Conservation (phyloP, 495 filamentous ascomycete species). For the Trypethelium eluteriae region DNA sequence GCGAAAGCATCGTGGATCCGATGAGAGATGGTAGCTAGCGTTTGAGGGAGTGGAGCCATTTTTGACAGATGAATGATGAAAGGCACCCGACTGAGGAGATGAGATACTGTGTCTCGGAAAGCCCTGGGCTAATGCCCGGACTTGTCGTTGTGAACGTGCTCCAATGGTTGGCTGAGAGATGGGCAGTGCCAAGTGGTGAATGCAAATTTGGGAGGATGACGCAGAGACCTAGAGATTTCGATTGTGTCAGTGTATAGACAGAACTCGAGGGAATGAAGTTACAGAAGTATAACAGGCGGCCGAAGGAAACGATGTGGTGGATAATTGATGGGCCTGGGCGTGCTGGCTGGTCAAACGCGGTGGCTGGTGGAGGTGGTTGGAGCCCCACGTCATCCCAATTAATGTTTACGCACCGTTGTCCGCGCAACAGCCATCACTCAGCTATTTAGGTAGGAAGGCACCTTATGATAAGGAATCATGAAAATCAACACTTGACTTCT, state of each 20-base stretch:
- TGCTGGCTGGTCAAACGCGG: background rate
- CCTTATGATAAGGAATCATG: background rate
- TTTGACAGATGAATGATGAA: background rate
- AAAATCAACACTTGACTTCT: background rate
- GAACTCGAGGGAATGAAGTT: background rate
- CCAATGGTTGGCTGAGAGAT: background rate
- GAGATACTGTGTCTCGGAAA: background rate
- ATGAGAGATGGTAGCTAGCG: slow-evolving; percentile 19
- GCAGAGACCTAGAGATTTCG: background rate
- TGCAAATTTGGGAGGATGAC: background rate
- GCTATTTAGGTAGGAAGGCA: background rate
- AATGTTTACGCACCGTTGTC: slow-evolving; percentile 10
- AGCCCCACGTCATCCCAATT: background rate
- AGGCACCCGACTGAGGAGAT: background rate
- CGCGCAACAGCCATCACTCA: background rate
- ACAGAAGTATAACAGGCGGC: background rate
- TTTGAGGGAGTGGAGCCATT: slow-evolving; percentile 21
- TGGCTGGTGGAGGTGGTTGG: slow-evolving; percentile 11
- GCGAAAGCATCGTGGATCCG: slow-evolving; percentile 15
- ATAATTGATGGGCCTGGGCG: slow-evolving; percentile 1
- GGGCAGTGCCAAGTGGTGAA: background rate
- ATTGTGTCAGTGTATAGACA: background rate
- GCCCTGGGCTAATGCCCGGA: slow-evolving; percentile 7
- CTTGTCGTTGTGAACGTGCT: background rate
- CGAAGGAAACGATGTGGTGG: background rate